These are phyloP conservation scores for Pseudofabraea citricarpa DNA, from an alignment of 2,329 filamentous ascomycete genomes.

Conservation along the genomic window DNA sequence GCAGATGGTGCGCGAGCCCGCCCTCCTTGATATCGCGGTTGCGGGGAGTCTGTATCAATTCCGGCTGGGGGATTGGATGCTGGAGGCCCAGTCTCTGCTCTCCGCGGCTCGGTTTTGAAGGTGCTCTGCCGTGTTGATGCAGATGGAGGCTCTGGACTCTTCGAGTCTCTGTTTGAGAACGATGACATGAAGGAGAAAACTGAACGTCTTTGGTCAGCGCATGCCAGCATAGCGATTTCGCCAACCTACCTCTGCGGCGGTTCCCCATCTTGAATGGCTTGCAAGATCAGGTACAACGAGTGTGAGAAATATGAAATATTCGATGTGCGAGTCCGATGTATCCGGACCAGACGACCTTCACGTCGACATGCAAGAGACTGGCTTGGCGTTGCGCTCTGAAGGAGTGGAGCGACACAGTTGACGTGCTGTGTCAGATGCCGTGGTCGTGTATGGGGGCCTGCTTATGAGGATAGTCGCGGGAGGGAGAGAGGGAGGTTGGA, in stretches of 20 bases:
- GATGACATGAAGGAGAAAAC: conserved; percentile 87
- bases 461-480: neutral
- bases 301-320: conserved; percentile 6
- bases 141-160: conserved; percentile 27
- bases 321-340: conserved; percentile 13
- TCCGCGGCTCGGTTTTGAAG: conserved; percentile 16
- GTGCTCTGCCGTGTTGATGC: conserved; percentile 20
- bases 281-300: conserved; percentile 11
- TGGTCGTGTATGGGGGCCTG: neutral
- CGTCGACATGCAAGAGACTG: conserved; percentile 10
- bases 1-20: conserved; percentile 30
- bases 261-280: conserved; percentile 24
- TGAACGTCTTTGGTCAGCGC: conserved; percentile 33
- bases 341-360: conserved; percentile 13
- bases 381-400: neutral
- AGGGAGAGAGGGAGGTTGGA: neutral
- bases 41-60: conserved; percentile 14
- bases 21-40: conserved; percentile 30
- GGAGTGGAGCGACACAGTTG: conserved; percentile 1
- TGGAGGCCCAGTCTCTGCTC: conserved; percentile 33
- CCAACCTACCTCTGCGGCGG: conserved; percentile 28
- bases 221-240: neutral
- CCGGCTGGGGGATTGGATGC: conserved; percentile 1
- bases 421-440: neutral
- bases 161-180: conserved; percentile 50